These are phyloP conservation scores for Narthecium ossifragum DNA, from an alignment of 106 monocot species.

Conservation along the genomic window DNA sequence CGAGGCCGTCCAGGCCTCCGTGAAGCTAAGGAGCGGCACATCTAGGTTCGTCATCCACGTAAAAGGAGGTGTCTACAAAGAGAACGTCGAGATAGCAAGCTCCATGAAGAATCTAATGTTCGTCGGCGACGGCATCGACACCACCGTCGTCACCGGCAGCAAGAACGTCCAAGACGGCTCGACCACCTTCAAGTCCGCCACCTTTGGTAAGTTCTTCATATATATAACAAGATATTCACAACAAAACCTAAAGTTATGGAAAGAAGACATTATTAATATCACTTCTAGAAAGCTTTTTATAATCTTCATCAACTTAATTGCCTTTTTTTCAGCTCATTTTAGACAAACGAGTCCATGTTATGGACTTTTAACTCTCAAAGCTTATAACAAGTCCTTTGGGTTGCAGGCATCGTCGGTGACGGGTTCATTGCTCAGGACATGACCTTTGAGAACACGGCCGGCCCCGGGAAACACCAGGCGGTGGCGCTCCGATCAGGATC, in stretches of 20 bases:
- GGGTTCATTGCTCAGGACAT: neutral
- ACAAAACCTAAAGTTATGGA: too few species aligned
- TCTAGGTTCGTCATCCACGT: slow-evolving; percentile 1
- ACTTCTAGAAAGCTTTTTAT: too few species aligned
- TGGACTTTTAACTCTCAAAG: neutral
- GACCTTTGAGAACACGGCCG: neutral
- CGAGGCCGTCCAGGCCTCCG: slow-evolving; percentile 8
- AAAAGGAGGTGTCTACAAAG: slow-evolving; percentile 1
- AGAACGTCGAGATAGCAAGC: neutral
- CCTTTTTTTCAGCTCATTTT: neutral
- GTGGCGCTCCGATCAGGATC: neutral
- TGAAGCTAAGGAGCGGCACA: neutral
- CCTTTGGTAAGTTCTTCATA: slow-evolving; percentile 1
- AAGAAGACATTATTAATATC: too few species aligned
- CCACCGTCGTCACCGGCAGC: neutral
- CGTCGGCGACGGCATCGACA: slow-evolving; percentile 1
- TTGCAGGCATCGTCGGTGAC: neutral
- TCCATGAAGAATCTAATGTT: slow-evolving; percentile 4
- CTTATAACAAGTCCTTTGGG: neutral
- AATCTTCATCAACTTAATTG: neutral
- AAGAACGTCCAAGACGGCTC: slow-evolving; percentile 5
- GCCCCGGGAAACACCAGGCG: neutral
- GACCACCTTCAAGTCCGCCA: neutral
- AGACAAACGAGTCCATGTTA: neutral
- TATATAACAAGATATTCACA: too few species aligned